These are phyloP conservation scores for Podospora appendiculata DNA, from an alignment of 495 filamentous ascomycete species.

Conservation along the genomic window DNA sequence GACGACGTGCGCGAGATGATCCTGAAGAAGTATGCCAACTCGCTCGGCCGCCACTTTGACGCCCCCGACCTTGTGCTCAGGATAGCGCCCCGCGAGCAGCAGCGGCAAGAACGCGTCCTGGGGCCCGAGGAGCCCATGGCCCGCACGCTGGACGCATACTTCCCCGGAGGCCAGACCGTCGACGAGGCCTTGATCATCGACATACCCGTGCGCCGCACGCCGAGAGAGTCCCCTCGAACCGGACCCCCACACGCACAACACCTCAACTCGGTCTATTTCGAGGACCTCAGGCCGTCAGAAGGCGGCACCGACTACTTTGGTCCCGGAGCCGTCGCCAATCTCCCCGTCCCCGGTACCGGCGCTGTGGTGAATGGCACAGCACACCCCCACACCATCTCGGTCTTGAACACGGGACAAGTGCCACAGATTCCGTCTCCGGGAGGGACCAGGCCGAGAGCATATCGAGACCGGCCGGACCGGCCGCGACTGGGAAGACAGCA, in stretches of 20 bases:
- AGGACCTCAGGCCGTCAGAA: constrained; percentile 62
- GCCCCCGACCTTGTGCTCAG: constrained; percentile 78
- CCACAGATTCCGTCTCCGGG: constrained; percentile 83
- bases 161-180: constrained; percentile 78
- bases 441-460: constrained; percentile 37
- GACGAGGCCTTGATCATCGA: constrained; percentile 92
- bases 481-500: constrained; percentile 61
- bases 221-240: constrained; percentile 65
- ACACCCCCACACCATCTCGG: constrained; percentile 56
- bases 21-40: constrained; percentile 86
- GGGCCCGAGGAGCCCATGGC: constrained; percentile 83
- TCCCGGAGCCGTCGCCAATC: constrained; percentile 59
- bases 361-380: constrained; percentile 24
- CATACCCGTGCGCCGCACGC: constrained; percentile 71
- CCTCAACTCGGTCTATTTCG: constrained; percentile 45
- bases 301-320: constrained; percentile 82
- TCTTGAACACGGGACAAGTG: constrained; percentile 70
- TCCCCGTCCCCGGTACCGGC: constrained; percentile 23
- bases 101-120: constrained; percentile 63
- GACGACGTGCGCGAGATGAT: constrained; percentile 94
- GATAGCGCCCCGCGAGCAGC: constrained; percentile 82
- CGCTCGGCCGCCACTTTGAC: constrained; percentile 80
- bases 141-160: constrained; percentile 74
- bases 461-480: constrained; percentile 37
- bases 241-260: constrained; percentile 38